phyloP scores from a whole-genome alignment of 1,284 basidiomycete genomes.

The Pyrrhoderma noxium region DNA sequence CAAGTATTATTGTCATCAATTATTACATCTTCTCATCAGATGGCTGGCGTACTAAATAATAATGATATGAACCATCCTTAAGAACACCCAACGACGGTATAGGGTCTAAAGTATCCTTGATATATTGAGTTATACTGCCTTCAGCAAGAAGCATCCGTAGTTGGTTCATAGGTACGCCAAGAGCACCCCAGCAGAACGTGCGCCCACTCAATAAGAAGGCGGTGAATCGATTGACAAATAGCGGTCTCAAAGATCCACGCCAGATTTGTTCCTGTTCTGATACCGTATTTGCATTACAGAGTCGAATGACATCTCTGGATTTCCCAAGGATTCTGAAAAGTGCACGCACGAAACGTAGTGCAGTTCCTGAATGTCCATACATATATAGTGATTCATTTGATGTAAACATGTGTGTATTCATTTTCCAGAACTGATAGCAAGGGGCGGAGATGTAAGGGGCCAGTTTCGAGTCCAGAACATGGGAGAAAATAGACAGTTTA shows the following conservation, averaged over 20 bases:
- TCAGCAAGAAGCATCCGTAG: constrained; percentile 62
- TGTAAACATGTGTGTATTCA: constrained; percentile 58
- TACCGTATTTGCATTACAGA: constrained; percentile 51
- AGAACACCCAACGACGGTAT: constrained; percentile 45
- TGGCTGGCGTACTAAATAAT: constrained; percentile 42
- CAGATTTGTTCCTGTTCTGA: constrained; percentile 65
- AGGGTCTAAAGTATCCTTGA: constrained; percentile 60
- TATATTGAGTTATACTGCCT: constrained; percentile 51
- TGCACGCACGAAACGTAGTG: constrained; percentile 57
- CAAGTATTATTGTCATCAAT: neutral
- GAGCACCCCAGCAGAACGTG: constrained; percentile 76
- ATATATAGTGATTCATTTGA: constrained; percentile 44
- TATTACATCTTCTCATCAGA: neutral
- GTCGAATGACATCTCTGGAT: constrained; percentile 43
- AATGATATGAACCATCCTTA: constrained; percentile 63
- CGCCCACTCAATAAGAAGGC: constrained; percentile 57
- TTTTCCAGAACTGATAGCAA: constrained; percentile 74
- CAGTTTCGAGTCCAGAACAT: constrained; percentile 58
- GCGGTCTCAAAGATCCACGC: constrained; percentile 51
- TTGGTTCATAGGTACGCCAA: constrained; percentile 76
- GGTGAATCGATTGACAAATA: constrained; percentile 61
- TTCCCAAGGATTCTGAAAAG: constrained; percentile 61
- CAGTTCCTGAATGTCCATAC: constrained; percentile 68
- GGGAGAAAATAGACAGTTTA: constrained; percentile 52
- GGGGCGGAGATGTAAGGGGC: constrained; percentile 69